phyloP scores from a whole-genome alignment of 768 basidiomycete species.

The Termitomyces heimii region DNA sequence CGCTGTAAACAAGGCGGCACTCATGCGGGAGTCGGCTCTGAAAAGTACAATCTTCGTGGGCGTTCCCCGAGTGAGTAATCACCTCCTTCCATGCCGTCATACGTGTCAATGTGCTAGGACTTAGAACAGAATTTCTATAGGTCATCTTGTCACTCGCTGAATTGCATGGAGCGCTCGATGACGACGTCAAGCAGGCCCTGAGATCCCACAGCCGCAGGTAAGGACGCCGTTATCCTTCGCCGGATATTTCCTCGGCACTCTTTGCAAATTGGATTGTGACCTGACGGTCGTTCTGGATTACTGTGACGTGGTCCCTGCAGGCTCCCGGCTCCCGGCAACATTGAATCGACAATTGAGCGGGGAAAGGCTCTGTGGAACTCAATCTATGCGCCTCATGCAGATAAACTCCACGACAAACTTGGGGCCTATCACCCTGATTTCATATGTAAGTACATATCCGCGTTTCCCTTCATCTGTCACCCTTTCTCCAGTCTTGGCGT shows the following conservation, averaged over 20 bases:
- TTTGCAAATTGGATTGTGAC: slow-evolving; percentile 9
- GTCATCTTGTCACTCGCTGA: slow-evolving; percentile 80
- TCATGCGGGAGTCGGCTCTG: slow-evolving; percentile 85
- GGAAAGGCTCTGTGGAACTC: slow-evolving; percentile 76
- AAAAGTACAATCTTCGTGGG: slow-evolving; percentile 90
- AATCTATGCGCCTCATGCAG: slow-evolving; percentile 85
- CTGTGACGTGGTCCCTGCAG: slow-evolving; percentile 31
- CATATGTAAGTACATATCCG: slow-evolving; percentile 69
- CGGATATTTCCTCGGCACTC: slow-evolving; percentile 11
- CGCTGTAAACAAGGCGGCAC: slow-evolving; percentile 66
- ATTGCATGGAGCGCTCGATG: slow-evolving; percentile 70
- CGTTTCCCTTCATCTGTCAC: slow-evolving; percentile 25
- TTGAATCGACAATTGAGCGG: slow-evolving; percentile 62
- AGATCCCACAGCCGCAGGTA: slow-evolving; percentile 65
- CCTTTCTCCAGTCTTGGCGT: slow-evolving; percentile 25
- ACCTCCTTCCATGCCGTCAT: slow-evolving; percentile 11
- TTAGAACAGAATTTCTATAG: slow-evolving; percentile 31
- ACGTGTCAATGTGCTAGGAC: slow-evolving; percentile 4
- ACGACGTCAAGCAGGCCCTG: slow-evolving; percentile 71
- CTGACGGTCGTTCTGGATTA: slow-evolving; percentile 7
- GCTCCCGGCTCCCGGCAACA: slow-evolving; percentile 53
- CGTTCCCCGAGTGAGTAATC: slow-evolving; percentile 65
- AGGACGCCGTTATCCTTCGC: slow-evolving; percentile 8
- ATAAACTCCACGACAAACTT: slow-evolving; percentile 85
- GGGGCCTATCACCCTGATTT: slow-evolving; percentile 90